phyloP scores from a whole-genome alignment of 345 rosid genomes.

The Citrus sp. region DNA sequence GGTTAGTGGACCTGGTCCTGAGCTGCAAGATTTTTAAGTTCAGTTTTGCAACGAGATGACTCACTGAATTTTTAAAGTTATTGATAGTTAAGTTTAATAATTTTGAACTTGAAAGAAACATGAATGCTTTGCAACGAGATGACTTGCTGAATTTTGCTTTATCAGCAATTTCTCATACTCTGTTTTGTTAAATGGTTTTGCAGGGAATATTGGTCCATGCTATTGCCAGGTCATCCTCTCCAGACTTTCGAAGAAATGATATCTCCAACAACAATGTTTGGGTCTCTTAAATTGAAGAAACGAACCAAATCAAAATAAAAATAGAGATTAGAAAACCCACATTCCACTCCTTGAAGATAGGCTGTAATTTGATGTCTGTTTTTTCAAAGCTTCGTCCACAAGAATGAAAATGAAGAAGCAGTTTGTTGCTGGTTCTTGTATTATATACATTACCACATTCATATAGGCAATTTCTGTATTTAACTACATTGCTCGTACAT shows the following conservation, averaged over 20 bases:
- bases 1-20: conserved; percentile 13
- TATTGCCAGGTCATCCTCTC: not conserved
- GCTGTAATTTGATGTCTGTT: not conserved
- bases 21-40: not conserved
- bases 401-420: not conserved
- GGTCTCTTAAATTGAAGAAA: not conserved
- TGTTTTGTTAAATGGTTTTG: not conserved
- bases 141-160: not conserved
- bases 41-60: not conserved
- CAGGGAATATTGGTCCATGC: conserved; percentile 14
- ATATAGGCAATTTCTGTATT: not conserved
- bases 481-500: not conserved
- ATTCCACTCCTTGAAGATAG: not conserved
- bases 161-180: not conserved
- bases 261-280: not conserved
- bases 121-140: not conserved
- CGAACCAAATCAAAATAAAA: not conserved
- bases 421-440: conserved; percentile 4
- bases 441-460: not conserved
- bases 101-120: not conserved
- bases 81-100: not conserved
- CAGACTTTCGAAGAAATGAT: not conserved
- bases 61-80: not conserved
- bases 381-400: not conserved
- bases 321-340: not conserved